phyloP scores from a whole-genome alignment of 192 early-diverging fungal species.

The Gonapodya sp. region DNA sequence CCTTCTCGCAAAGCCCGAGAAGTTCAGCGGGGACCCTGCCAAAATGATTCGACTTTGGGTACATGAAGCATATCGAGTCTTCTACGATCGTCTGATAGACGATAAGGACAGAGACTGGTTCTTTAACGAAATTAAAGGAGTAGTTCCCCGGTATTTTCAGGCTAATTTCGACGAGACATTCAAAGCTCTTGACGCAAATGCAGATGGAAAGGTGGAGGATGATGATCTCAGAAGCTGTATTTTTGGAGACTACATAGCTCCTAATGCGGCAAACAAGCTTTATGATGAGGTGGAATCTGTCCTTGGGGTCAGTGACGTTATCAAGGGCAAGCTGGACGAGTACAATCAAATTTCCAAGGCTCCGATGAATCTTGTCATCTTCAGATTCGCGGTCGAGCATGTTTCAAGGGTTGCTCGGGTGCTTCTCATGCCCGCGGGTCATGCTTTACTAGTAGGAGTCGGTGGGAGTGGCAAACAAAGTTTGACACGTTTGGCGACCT shows the following conservation, averaged over 20 bases:
- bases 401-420: slow-evolving; percentile 44
- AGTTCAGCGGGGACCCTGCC: slow-evolving; percentile 23
- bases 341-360: slow-evolving; percentile 47
- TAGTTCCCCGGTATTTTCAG: slow-evolving; percentile 32
- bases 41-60: slow-evolving; percentile 49
- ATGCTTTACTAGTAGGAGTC: slow-evolving; percentile 49
- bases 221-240: slow-evolving; percentile 47
- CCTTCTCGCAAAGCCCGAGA: slow-evolving; percentile 25
- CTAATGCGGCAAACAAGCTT: slow-evolving; percentile 29
- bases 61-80: slow-evolving; percentile 47
- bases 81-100: slow-evolving; percentile 49
- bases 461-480: slow-evolving; percentile 49
- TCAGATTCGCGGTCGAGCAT: slow-evolving; percentile 52
- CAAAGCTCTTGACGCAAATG: slow-evolving; percentile 32
- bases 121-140: slow-evolving; percentile 27
- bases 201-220: slow-evolving; percentile 30
- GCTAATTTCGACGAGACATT: slow-evolving; percentile 36
- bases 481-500: slow-evolving; percentile 44
- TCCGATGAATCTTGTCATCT: slow-evolving; percentile 54
- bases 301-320: slow-evolving; percentile 31
- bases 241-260: slow-evolving; percentile 45
- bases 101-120: slow-evolving; percentile 46
- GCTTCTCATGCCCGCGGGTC: slow-evolving; percentile 41
- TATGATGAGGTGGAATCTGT: slow-evolving; percentile 45
- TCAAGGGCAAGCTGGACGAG: slow-evolving; percentile 39